Evolutionary conservation across 352 stramenopile genomes (phyloP), one percentile per base, ranked within the genome.

Genomic region (Phytopythium aichiense): DNA sequence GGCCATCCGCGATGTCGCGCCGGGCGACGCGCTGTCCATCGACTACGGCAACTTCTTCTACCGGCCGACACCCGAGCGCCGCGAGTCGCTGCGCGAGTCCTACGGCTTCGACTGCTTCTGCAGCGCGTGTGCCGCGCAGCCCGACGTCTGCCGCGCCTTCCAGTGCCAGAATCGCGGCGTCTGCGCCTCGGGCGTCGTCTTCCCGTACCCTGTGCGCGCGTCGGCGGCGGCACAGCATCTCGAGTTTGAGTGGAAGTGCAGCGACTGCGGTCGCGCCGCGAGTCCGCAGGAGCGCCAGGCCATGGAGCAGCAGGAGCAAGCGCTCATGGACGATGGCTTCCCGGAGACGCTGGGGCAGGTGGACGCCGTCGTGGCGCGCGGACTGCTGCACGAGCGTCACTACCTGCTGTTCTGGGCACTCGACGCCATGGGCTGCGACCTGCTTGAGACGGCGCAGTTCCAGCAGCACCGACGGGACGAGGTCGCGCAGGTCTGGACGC

Each of bases 21-120:
- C 71, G 7, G 78, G 81, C 55, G 76, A 90, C 52, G 72, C 77
- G 31, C 67, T 92, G 25, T 90, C 84, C 28, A 89, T 92, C 56
- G 84, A 92, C 69, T 89, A 89, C 53, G 81, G 78, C 57, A 88
- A 91, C 61, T 89, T 89, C 56, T 89, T 89, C 61, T 92, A 89
- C 69, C 77, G 79, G 2, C 79, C 81, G 9, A 87, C 73, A 13
- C 69, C 68, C 0, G 84, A 92, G 63, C 79, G 84, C 16, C 70
- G 81, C 51, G 69, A 66, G 20, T 82, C 75, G 50, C 67, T 92
- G 45, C 56, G 79, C 38, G 76, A 88, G 58, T 80, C 79, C 40
- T 89, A 91, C 66, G 79, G 79, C 15, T 88, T 89, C 52, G 25
- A 82, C 30, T 92, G 84, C 61, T 69, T 68, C 37, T 92, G 84